These are phyloP conservation scores for Aspergillus cavernicola DNA, from an alignment of 495 filamentous ascomycete species.

Conservation along the genomic window DNA sequence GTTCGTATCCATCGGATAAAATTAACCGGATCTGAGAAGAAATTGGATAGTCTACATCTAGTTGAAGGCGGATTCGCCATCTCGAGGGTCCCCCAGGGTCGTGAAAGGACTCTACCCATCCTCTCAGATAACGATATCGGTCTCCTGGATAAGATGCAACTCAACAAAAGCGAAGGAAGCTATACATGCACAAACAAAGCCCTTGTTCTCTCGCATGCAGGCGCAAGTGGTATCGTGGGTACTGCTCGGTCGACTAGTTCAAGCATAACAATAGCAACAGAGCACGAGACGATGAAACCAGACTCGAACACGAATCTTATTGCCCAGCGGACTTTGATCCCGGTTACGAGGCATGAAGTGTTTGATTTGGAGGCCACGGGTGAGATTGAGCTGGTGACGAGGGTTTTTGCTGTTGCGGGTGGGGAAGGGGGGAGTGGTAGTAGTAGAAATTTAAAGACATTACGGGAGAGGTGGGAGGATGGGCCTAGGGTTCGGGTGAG, in stretches of 20 bases:
- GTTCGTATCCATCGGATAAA: background rate
- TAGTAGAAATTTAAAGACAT: background rate
- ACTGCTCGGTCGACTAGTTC: background rate
- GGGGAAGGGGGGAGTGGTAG: background rate
- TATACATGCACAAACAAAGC: background rate
- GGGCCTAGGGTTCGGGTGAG: background rate
- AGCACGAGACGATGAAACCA: conserved; percentile 6
- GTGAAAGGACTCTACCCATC: background rate
- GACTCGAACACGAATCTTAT: conserved; percentile 8
- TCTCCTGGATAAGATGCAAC: background rate
- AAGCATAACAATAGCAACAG: background rate
- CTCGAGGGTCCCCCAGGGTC: background rate
- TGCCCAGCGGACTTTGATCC: conserved; percentile 6
- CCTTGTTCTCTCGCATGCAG: background rate
- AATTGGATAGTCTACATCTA: background rate
- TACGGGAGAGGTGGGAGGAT: conserved; percentile 2
- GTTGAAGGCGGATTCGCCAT: conserved; percentile 10
- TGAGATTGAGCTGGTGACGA: conserved; percentile 1
- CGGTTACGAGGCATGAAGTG: background rate
- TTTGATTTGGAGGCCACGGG: background rate
- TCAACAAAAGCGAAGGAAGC: background rate
- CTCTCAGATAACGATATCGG: background rate
- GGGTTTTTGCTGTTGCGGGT: background rate
- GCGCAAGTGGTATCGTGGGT: background rate
- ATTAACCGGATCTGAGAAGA: no score